Evolutionary conservation across 164 flowering plant genomes (phyloP).

Genomic region (Magnolia officinalis): DNA sequence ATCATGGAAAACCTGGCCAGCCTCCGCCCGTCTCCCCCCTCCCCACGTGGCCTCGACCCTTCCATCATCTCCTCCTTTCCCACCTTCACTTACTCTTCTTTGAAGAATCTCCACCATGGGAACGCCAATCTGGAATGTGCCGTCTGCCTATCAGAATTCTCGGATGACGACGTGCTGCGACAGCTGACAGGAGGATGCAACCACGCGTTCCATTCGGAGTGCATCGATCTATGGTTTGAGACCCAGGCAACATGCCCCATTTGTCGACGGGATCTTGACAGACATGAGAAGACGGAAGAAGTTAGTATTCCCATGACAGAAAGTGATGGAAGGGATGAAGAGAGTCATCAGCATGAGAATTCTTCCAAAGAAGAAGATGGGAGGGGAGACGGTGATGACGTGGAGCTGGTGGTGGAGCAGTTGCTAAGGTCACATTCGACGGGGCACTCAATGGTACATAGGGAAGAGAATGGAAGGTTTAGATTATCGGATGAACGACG

Average conservation of each 20-base stretch:
- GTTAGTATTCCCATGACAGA: neutral
- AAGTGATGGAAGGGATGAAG: neutral
- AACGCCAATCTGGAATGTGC: constrained; percentile 66
- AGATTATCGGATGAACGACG: neutral
- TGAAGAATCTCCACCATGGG: constrained; percentile 32
- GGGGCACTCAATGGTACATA: constrained; percentile 37
- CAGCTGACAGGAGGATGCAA: constrained; percentile 44
- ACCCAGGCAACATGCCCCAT: constrained; percentile 78
- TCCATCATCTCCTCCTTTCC: constrained; percentile 54
- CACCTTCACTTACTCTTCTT: constrained; percentile 41
- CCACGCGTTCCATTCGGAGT: constrained; percentile 84
- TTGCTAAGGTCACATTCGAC: constrained; percentile 63
- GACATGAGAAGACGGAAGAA: constrained; percentile 14
- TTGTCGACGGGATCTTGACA: constrained; percentile 56
- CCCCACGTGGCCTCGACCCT: constrained; percentile 52
- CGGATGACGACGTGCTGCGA: constrained; percentile 44
- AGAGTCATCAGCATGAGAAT: constrained; percentile 19
- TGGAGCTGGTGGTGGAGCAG: constrained; percentile 7
- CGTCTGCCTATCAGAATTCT: constrained; percentile 66
- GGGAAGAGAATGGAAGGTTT: neutral
- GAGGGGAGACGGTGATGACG: neutral
- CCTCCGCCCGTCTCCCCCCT: neutral
- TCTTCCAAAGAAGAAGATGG: constrained; percentile 28
- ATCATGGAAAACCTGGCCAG: constrained; percentile 19
- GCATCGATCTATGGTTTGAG: constrained; percentile 80